Conservation (phyloP, 2,329 filamentous ascomycete species). For the Hypomyces perniciosus region DNA sequence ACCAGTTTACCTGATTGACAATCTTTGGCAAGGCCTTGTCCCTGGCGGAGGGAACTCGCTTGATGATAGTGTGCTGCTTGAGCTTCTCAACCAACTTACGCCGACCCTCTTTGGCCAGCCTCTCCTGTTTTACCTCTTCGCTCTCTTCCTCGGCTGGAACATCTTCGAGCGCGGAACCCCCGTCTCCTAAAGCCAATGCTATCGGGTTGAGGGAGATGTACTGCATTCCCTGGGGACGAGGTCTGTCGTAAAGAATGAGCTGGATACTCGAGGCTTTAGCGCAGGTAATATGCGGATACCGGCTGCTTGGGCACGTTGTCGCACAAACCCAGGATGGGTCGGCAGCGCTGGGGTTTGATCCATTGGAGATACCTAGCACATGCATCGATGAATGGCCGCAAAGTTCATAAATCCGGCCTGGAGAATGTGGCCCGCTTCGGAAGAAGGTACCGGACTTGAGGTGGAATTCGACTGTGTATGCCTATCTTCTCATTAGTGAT, state of each 20-base stretch:
- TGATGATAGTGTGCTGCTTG: constrained; percentile 77
- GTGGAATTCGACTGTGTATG: constrained; percentile 79
- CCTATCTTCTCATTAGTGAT: constrained; percentile 36
- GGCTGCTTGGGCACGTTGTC: constrained; percentile 44
- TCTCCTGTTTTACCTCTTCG: constrained; percentile 63
- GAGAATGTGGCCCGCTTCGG: constrained; percentile 72
- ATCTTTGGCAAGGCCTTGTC: constrained; percentile 76
- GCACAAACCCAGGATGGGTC: constrained; percentile 66
- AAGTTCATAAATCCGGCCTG: constrained; percentile 73
- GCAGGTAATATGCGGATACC: constrained; percentile 68
- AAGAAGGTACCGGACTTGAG: constrained; percentile 78
- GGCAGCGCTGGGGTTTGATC: constrained; percentile 39
- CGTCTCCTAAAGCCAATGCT: constrained; percentile 75
- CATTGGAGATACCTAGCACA: constrained; percentile 79
- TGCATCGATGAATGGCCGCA: constrained; percentile 80
- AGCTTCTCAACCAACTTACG: constrained; percentile 75
- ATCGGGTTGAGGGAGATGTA: constrained; percentile 92
- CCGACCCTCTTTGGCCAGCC: constrained; percentile 51
- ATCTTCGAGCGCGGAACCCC: constrained; percentile 40
- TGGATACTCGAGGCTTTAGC: constrained; percentile 70
- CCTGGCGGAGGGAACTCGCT: constrained; percentile 70
- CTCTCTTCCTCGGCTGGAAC: constrained; percentile 44
- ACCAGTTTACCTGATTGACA: constrained; percentile 93
- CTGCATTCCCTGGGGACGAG: constrained; percentile 83
- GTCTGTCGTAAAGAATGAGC: constrained; percentile 82